Evolutionary conservation across 2,329 filamentous ascomycete species (phyloP).

Genomic region (Chaetothyriales sp.): DNA sequence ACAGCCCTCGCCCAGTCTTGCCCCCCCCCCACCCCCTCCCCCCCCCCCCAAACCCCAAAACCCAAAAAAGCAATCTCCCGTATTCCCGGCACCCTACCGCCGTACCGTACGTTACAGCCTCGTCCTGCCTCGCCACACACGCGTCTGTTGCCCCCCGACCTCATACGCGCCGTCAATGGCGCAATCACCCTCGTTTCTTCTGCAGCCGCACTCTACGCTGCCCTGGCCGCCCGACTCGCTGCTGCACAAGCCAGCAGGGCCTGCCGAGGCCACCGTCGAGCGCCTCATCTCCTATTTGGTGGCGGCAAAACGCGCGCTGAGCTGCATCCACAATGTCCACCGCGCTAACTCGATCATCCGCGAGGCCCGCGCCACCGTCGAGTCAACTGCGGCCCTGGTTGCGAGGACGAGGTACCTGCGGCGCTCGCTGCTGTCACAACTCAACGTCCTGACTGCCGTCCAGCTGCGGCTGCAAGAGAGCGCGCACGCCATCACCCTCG

Average conservation of each 20-base stretch:
- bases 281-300: slow-evolving; percentile 72
- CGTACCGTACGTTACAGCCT: too few species aligned
- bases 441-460: slow-evolving; percentile 32
- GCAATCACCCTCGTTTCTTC: slow-evolving; percentile 8
- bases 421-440: slow-evolving; percentile 41
- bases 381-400: slow-evolving; percentile 62
- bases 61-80: neutral
- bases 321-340: slow-evolving; percentile 68
- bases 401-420: slow-evolving; percentile 57
- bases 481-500: slow-evolving; percentile 28
- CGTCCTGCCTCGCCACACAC: neutral
- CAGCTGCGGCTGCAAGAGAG: slow-evolving; percentile 31
- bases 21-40: too few species aligned
- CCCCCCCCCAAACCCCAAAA: too few species aligned
- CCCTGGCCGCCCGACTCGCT: slow-evolving; percentile 11
- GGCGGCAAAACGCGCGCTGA: slow-evolving; percentile 73
- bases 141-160: slow-evolving; percentile 1
- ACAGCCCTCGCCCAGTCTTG: too few species aligned
- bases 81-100: slow-evolving; percentile 1
- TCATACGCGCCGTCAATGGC: slow-evolving; percentile 11
- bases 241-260: neutral
- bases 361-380: slow-evolving; percentile 58
- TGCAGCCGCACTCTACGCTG: slow-evolving; percentile 6
- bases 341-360: slow-evolving; percentile 78
- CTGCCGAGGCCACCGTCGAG: slow-evolving; percentile 38